Evolutionary conservation across 768 basidiomycete genomes (phyloP).

Genomic region (Goffeauzyma gilvescens): DNA sequence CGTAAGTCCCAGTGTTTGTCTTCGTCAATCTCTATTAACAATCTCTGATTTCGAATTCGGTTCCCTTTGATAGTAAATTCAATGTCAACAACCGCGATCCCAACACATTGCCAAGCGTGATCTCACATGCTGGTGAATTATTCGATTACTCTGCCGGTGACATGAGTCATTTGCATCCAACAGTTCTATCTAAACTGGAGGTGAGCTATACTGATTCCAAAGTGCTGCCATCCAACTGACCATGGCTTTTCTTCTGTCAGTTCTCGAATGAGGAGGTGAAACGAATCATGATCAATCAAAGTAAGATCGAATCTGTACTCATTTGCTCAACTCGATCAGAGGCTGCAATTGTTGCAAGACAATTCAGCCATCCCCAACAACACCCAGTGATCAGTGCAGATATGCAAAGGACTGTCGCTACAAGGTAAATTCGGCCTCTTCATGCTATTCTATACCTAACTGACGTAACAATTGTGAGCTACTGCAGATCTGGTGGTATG

Average conservation of each 20-base stretch:
- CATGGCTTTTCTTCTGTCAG: slow-evolving; percentile 34
- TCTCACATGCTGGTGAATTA: slow-evolving; percentile 43
- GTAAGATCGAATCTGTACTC: slow-evolving; percentile 50
- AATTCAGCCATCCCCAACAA: slow-evolving; percentile 9
- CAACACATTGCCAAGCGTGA: slow-evolving; percentile 11
- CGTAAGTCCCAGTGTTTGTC: slow-evolving; percentile 8
- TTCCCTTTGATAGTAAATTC: slow-evolving; percentile 34
- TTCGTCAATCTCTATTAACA: neutral
- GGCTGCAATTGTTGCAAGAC: slow-evolving; percentile 38
- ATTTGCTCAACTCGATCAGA: slow-evolving; percentile 47
- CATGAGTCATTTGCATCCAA: slow-evolving; percentile 43
- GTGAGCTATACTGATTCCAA: slow-evolving; percentile 36
- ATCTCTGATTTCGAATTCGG: neutral
- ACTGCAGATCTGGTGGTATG: no score
- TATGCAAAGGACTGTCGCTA: no score
- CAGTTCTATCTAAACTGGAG: slow-evolving; percentile 62
- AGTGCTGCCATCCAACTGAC: no score
- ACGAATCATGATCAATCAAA: slow-evolving; percentile 61
- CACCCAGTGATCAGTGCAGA: no score
- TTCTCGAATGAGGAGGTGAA: slow-evolving; percentile 53
- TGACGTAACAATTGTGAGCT: no score
- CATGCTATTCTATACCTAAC: no score
- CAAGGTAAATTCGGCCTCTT: no score
- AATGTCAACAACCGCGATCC: slow-evolving; percentile 39
- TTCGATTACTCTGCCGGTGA: slow-evolving; percentile 69